phyloP scores from a whole-genome alignment of 169 alveolate genomes.

The Plasmodium billcollinsi region DNA sequence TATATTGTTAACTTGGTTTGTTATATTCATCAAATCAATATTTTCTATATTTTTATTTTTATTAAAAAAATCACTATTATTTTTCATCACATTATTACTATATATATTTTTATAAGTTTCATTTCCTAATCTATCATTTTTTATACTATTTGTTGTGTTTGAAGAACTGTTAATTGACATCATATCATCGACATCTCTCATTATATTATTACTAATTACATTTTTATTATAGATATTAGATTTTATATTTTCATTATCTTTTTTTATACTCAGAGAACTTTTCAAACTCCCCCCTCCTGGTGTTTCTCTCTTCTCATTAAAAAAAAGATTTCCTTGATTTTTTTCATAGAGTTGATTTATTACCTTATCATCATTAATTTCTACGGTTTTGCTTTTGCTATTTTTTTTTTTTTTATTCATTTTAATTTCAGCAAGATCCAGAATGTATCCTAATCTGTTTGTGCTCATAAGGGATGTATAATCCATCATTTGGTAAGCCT shows the following conservation, averaged over 20 bases:
- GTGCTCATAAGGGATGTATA: slow-evolving; percentile 80
- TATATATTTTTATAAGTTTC: too few species aligned
- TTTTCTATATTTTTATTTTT: too few species aligned
- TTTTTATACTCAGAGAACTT: not conserved
- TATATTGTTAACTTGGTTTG: too few species aligned
- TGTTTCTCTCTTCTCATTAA: not conserved
- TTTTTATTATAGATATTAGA: not conserved
- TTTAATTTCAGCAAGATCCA: slow-evolving; percentile 79
- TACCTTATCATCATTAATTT: slow-evolving; percentile 30
- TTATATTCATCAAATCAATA: too few species aligned
- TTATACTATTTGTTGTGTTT: not conserved
- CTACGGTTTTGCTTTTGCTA: slow-evolving; percentile 19
- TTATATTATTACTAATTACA: not conserved
- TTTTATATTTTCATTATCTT: not conserved
- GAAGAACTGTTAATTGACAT: not conserved
- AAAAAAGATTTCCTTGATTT: not conserved
- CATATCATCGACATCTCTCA: not conserved
- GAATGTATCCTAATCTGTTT: slow-evolving; percentile 77
- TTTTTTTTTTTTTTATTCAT: slow-evolving; percentile 47
- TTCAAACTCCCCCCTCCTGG: not conserved
- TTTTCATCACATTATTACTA: too few species aligned
- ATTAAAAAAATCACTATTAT: too few species aligned
- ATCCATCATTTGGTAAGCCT: slow-evolving; percentile 80
- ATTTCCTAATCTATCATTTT: not conserved
- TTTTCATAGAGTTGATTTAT: not conserved